A percentile compares a stretch with the other conserved stretches of the same genome.
These are phyloP conservation scores for Phytophthora sp. DNA, from an alignment of 352 stramenopile genomes.

Conservation along the genomic window DNA sequence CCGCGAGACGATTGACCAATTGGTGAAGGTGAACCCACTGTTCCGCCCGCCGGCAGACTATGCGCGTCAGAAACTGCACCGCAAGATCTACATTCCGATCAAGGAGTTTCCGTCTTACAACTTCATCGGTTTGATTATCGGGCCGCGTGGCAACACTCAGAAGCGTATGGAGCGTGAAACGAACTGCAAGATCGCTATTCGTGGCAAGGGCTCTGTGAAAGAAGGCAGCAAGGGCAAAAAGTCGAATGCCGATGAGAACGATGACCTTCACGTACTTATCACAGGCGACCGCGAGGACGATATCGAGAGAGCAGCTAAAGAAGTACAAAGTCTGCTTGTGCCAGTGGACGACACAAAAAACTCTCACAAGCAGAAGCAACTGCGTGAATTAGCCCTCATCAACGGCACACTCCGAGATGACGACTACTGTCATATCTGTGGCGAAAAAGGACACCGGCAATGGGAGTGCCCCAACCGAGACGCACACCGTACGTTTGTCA, in stretches of 20 bases:
- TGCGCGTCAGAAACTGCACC: constrained; percentile 91
- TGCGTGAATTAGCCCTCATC: constrained; percentile 98
- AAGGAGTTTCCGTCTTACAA: constrained; percentile 99
- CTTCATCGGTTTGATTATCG: constrained; percentile 99
- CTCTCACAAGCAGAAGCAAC: constrained; percentile 98
- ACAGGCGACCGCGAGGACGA: constrained; percentile 90
- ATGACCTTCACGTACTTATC: constrained; percentile 97
- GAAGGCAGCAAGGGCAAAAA: constrained; percentile 96
- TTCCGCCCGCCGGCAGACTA: constrained; percentile 89
- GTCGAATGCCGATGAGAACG: constrained; percentile 93
- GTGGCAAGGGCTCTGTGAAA: constrained; percentile 96
- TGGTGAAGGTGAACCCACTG: constrained; percentile 96
- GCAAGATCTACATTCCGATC: constrained; percentile 98
- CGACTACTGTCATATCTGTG: constrained; percentile 98
- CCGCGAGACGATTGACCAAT: constrained; percentile 93
- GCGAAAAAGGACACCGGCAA: constrained; percentile 97
- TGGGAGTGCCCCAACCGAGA: constrained; percentile 96
- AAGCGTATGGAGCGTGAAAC: constrained; percentile 99
- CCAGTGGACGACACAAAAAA: constrained; percentile 93
- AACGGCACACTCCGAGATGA: constrained; percentile 99
- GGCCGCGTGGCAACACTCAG: constrained; percentile 98
- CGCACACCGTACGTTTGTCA: constrained; percentile 54
- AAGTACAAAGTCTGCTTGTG: constrained; percentile 92
- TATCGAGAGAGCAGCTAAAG: constrained; percentile 84
- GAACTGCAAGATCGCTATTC: constrained; percentile 99